These are phyloP conservation scores for Tricholoma matsutake DNA, from an alignment of 768 basidiomycete species.

Conservation along the genomic window DNA sequence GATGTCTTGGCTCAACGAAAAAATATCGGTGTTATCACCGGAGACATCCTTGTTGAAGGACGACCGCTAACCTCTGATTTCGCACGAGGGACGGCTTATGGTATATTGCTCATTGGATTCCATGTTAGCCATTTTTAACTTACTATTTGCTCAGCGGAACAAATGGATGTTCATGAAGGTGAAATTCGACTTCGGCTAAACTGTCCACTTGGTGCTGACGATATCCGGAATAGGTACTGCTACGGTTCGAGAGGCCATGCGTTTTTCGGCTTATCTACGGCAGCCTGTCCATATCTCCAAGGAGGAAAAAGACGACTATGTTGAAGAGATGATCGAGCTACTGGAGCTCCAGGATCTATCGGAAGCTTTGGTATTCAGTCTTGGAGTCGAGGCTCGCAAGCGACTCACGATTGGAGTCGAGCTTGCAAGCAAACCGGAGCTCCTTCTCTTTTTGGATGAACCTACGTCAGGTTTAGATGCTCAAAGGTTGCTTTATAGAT, in stretches of 20 bases:
- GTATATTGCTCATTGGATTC: conserved; percentile 32
- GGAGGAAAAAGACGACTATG: conserved; percentile 76
- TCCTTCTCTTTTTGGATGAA: conserved; percentile 68
- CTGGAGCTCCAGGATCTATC: conserved; percentile 81
- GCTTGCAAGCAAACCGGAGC: conserved; percentile 81
- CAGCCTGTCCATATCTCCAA: conserved; percentile 66
- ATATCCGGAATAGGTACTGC: conserved; percentile 43
- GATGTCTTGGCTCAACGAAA: conserved; percentile 73
- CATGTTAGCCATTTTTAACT: conserved; percentile 20
- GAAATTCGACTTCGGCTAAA: background rate
- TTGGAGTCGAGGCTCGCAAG: conserved; percentile 72
- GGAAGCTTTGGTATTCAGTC: conserved; percentile 75
- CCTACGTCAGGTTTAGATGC: conserved; percentile 44
- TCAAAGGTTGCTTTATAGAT: conserved; percentile 29
- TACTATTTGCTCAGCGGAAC: conserved; percentile 50
- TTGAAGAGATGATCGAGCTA: conserved; percentile 80
- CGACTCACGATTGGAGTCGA: conserved; percentile 91
- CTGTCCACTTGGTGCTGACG: background rate
- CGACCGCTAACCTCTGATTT: conserved; percentile 54
- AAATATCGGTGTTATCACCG: conserved; percentile 64
- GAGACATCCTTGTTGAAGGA: conserved; percentile 65
- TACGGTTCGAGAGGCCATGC: conserved; percentile 81
- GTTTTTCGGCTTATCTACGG: conserved; percentile 82
- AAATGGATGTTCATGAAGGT: conserved; percentile 83
- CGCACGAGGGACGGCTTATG: conserved; percentile 73